A percentile compares a stretch with the other conserved stretches of the same genome.
Conservation (phyloP, 805 yeast genomes). For the Hanseniaspora thailandica region DNA sequence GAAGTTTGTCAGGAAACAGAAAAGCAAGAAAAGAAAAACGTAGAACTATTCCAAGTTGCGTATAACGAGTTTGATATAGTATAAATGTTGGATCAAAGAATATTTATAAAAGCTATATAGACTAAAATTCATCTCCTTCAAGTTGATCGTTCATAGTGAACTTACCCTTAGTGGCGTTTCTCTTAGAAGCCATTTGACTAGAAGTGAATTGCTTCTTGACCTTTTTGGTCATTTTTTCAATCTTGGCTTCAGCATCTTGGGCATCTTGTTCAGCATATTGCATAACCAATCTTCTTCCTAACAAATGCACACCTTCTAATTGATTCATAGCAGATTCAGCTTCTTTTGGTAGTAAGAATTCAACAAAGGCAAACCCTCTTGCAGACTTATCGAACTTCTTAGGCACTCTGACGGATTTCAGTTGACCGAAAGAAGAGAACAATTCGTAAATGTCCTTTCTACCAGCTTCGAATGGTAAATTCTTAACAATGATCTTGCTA, state of each 20-base stretch:
- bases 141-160: constrained; percentile 35
- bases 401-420: constrained; percentile 90
- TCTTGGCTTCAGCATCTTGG: constrained; percentile 77
- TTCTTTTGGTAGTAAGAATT: constrained; percentile 73
- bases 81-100: background rate
- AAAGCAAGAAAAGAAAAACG: constrained; percentile 52
- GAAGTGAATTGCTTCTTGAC: constrained; percentile 72
- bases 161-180: constrained; percentile 63
- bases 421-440: constrained; percentile 87
- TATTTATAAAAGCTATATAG: background rate
- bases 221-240: constrained; percentile 77
- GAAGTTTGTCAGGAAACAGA: constrained; percentile 46
- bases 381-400: constrained; percentile 90
- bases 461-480: constrained; percentile 91
- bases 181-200: constrained; percentile 57
- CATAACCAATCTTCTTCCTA: constrained; percentile 88
- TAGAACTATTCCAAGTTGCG: constrained; percentile 46
- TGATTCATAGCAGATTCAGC: constrained; percentile 92
- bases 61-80: constrained; percentile 48
- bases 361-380: constrained; percentile 96
- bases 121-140: constrained; percentile 22
- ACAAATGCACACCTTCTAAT: constrained; percentile 87
- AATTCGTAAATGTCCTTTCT: constrained; percentile 86
- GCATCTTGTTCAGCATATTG: constrained; percentile 81
- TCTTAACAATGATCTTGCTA: constrained; percentile 85